These are phyloP conservation scores for Xanthoceras sorbifolium DNA, from an alignment of 345 rosid genomes.

Conservation along the genomic window DNA sequence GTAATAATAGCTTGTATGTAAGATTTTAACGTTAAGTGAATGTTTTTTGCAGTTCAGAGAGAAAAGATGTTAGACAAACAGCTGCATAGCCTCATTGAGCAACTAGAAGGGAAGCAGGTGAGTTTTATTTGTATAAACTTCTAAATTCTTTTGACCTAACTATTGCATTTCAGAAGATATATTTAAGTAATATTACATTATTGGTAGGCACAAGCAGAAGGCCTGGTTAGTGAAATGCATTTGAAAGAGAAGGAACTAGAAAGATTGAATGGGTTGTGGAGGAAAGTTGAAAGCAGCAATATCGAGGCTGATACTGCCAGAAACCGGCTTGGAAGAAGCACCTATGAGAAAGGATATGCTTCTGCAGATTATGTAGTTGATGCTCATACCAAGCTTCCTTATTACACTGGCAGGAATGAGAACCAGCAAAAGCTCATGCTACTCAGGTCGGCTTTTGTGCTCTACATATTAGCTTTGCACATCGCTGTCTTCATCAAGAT, in stretches of 20 bases:
- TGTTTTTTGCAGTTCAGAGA: conserved; percentile 66
- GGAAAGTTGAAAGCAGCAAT: conserved; percentile 53
- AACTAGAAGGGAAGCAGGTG: conserved; percentile 90
- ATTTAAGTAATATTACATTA: conserved; percentile 8
- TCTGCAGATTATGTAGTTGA: conserved; percentile 51
- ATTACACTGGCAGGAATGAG: conserved; percentile 52
- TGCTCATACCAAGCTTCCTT: conserved; percentile 56
- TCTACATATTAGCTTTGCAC: conserved; percentile 77
- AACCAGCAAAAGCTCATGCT: conserved; percentile 67
- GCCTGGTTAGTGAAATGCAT: conserved; percentile 72
- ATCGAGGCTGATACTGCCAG: conserved; percentile 59
- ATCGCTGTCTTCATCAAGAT: conserved; percentile 82
- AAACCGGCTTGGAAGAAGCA: conserved; percentile 71
- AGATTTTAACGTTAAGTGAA: conserved; percentile 8
- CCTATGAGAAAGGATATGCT: conserved; percentile 52
- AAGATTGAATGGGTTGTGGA: conserved; percentile 64
- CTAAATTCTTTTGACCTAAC: neutral
- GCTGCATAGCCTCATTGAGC: conserved; percentile 87
- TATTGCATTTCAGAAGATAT: conserved; percentile 10
- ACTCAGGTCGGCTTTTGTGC: conserved; percentile 82
- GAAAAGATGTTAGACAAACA: conserved; percentile 91
- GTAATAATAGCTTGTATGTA: neutral
- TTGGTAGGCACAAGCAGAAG: conserved; percentile 85
- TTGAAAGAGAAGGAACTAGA: conserved; percentile 73
- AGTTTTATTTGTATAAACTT: conserved; percentile 6